Base-by-base conservation (phyloP, 306 rosid genomes). In the Potentilla sterilis region DNA sequence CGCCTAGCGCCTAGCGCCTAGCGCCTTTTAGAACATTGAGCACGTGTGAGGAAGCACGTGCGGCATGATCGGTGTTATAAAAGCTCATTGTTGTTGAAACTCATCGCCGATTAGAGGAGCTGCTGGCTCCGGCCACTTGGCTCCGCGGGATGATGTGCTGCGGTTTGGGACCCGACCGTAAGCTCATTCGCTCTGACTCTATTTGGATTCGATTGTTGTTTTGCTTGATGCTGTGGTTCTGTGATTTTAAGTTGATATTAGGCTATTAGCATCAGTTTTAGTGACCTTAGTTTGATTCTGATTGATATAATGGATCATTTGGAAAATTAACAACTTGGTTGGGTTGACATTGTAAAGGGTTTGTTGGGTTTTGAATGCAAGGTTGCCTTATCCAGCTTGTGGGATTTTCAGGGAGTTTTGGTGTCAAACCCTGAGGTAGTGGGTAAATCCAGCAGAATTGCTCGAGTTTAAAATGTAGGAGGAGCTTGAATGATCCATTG, bases 391-490 rank as follows among this genome's bases (percentile, higher is more conserved):
- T 78, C 95, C 42, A 92, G 89, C 82, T 92, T 94, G 74, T 73
- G 88, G 48, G 87, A 85, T 77, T 88, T 94, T 77, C 97, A 90
- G 74, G 83, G 86, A 69, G 86, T 94, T 85, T 91, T 94, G 12
- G 87, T 90, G 61, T 82, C 91, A 81, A 87, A 85, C 70, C 94
- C 96, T 37, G 94, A 94, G 94, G 98, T 85, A 61, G 18, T 44
- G 68, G 22, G 55, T 90, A 63, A 91, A 94, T 80, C 88, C 95
- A 7, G 98, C 96, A 86, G 63, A 87, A 85, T 84, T 94, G 98
- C 81, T 85, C 88, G 67, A 80, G 61, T 80, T 38, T 84, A 66
- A 87, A 90, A 81, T 24, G 38, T 35, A 83, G 75, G 72, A 87
- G 96, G 73, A 83, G 84, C 86, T 84, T 86, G 85, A 81, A 84